Evolutionary conservation across 306 rosid genomes (phyloP).

Genomic region (Chamaecrista fasciculata): DNA sequence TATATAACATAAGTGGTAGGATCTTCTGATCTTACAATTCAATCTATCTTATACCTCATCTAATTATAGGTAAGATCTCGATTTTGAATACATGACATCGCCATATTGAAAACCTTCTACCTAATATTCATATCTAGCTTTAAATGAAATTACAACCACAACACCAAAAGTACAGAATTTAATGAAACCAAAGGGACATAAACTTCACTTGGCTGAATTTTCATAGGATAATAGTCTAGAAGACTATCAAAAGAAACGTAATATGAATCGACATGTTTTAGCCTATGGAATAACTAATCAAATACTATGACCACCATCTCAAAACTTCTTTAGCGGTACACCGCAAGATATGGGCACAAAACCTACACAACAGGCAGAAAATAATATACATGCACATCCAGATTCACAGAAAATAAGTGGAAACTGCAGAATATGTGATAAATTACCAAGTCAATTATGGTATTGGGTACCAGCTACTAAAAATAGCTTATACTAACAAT

Average conservation of each 20-base stretch:
- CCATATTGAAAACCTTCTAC: background rate
- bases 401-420: background rate
- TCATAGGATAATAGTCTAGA: background rate
- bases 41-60: too few species aligned
- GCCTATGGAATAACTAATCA: too few species aligned
- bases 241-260: background rate
- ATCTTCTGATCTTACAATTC: too few species aligned
- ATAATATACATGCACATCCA: background rate
- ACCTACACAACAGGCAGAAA: background rate
- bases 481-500: background rate
- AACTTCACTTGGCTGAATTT: background rate
- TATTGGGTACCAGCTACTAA: too few species aligned
- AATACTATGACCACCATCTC: too few species aligned
- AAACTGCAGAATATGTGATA: background rate
- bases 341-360: too few species aligned
- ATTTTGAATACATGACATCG: too few species aligned
- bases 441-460: background rate
- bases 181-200: background rate
- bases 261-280: background rate
- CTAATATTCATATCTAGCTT: background rate
- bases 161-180: background rate
- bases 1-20: too few species aligned
- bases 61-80: too few species aligned
- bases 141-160: slow-evolving; percentile 16
- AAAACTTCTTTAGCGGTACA: too few species aligned